Evolutionary conservation across 768 basidiomycete genomes (phyloP).

Genomic region (Xerocomus potaroensis): DNA sequence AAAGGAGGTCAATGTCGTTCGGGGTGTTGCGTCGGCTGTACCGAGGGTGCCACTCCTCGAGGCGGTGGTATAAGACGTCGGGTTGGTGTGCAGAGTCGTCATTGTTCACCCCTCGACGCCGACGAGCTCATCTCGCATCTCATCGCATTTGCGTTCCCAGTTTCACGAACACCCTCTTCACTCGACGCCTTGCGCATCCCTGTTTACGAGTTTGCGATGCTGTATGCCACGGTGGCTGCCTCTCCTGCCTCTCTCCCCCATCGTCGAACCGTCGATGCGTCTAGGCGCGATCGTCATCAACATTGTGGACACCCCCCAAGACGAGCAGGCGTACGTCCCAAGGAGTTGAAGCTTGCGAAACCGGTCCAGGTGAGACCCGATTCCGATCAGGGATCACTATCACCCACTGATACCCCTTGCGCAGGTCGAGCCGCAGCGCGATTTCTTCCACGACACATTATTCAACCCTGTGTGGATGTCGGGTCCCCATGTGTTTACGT

Average conservation of each 20-base stretch:
- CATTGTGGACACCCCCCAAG: neutral
- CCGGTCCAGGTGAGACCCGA: neutral
- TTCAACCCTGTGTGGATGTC: conserved; percentile 36
- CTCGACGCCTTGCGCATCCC: too few relatives aligned
- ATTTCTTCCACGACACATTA: conserved; percentile 53
- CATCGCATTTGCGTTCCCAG: neutral
- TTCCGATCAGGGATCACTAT: neutral
- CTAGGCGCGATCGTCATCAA: neutral
- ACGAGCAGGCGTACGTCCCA: neutral
- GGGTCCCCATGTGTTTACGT: conserved; percentile 21
- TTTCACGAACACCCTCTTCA: conserved; percentile 1
- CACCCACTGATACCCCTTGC: neutral
- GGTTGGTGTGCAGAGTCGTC: neutral
- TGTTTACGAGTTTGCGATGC: too few relatives aligned
- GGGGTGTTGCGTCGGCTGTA: neutral
- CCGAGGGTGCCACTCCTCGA: neutral
- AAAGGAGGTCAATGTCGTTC: neutral
- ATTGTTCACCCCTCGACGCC: neutral
- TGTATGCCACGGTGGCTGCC: neutral
- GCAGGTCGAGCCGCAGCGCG: conserved; percentile 4
- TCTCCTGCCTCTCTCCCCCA: neutral
- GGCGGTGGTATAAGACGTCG: conserved; percentile 1
- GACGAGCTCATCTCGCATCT: too few relatives aligned
- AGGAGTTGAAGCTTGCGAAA: neutral
- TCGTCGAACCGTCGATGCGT: neutral